These are phyloP conservation scores for Xylariales sp. DNA, from an alignment of 2,329 filamentous ascomycete genomes.

Conservation along the genomic window DNA sequence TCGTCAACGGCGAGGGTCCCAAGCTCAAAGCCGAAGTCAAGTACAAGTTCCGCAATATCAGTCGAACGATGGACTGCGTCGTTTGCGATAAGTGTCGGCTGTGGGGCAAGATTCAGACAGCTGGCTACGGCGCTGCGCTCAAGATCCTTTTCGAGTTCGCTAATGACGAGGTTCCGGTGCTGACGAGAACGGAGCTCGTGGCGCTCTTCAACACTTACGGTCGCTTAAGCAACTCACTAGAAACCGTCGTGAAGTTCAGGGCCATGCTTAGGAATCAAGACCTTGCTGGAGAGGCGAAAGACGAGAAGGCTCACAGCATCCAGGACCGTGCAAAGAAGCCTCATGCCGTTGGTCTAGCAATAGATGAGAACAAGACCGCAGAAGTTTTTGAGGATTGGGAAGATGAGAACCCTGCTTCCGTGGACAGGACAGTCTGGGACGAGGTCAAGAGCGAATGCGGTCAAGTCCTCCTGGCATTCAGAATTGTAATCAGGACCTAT, in stretches of 20 bases:
- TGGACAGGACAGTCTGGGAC: too few species aligned
- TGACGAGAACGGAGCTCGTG: slow-evolving; percentile 88
- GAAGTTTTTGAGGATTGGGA: slow-evolving; percentile 38
- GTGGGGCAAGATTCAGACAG: slow-evolving; percentile 95
- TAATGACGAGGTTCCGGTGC: slow-evolving; percentile 57
- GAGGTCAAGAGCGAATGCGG: slow-evolving; percentile 63
- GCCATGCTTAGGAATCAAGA: slow-evolving; percentile 38
- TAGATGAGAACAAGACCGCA: slow-evolving; percentile 25
- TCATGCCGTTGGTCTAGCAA: slow-evolving; percentile 34
- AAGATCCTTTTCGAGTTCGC: slow-evolving; percentile 97
- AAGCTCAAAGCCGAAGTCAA: slow-evolving; percentile 95
- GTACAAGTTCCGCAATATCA: slow-evolving; percentile 95
- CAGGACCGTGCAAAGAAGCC: slow-evolving; percentile 40
- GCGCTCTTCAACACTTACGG: slow-evolving; percentile 92
- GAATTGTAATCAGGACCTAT: slow-evolving; percentile 69
- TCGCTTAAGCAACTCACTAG: slow-evolving; percentile 75
- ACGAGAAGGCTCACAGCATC: slow-evolving; percentile 15
- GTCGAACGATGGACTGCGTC: slow-evolving; percentile 95
- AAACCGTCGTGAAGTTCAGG: slow-evolving; percentile 69
- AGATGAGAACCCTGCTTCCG: too few species aligned
- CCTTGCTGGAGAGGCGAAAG: slow-evolving; percentile 15
- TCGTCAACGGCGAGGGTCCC: slow-evolving; percentile 69
- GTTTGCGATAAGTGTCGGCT: slow-evolving; percentile 97
- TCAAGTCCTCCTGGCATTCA: slow-evolving; percentile 57
- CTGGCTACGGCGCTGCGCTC: slow-evolving; percentile 88